Base-by-base conservation (phyloP, 306 rosid genomes). In the Parietaria judaica region DNA sequence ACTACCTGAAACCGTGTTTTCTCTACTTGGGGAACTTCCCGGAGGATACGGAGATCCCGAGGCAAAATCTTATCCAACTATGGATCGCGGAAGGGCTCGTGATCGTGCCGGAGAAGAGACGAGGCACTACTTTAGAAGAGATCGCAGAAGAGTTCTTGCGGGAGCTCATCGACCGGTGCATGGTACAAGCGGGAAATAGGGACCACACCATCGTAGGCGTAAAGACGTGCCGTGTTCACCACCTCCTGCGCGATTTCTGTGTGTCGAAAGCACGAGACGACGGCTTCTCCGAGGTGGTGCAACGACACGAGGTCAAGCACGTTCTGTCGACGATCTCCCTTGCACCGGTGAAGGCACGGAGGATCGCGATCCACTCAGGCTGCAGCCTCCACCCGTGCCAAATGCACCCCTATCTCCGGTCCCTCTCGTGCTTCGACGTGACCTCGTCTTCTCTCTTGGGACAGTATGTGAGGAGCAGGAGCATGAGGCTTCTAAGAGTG, bases 11-110 rank as follows among this genome's bases (percentile, higher is more conserved):
- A 51, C 85, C 80, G 3, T 84, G 90, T 34, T 84, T 84, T 50
- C 83, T 84, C 11, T 76, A 81, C 63, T 45, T 81, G 65, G 69
- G 87, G 60, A 82, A 72, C 8, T 84, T 81, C 47, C 90, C 87
- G 3, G 83, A 84, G 71, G 80, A 81, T 54, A 58, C 8, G 14
- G 81, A 79, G 63, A 74, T 84, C 49, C 76, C 73, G 3, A 52
- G 38, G 36, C 76, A 54, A 7, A 77, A 77, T 44, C 48, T 85
- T 52, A 65, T 82, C 49, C 78, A 58, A 47, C 46, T 79, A 39
- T 85, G 81, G 88, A 72, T 85, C 7, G 83, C 88, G 6, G 88
- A 82, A 70, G 88, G 82, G 61, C 51, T 85, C 35, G 73, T 77
- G n/a, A 47, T 34, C 8, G 54, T 7, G 10, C 12, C 14, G 17